Evolutionary conservation across 148 eudicot genomes (phyloP).

Genomic region (Limonium bicolor): DNA sequence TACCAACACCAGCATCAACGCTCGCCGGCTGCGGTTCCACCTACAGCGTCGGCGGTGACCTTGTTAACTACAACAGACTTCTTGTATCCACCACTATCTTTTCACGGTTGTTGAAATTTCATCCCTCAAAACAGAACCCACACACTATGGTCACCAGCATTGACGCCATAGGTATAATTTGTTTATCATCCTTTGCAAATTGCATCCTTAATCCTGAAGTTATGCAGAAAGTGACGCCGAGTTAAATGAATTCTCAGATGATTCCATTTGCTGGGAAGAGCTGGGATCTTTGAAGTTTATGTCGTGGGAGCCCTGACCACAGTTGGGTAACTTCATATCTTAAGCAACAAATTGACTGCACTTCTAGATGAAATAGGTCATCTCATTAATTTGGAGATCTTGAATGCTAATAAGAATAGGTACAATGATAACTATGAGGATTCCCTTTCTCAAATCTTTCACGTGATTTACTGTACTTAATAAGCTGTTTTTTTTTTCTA

Average conservation of each 20-base stretch:
- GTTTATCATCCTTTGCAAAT: too few species aligned
- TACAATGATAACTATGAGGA: too few species aligned
- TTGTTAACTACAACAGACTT: too few species aligned
- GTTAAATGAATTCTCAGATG: slow-evolving; percentile 41
- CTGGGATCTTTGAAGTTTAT: slow-evolving; percentile 40
- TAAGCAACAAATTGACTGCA: slow-evolving; percentile 39
- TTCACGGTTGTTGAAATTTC: too few species aligned
- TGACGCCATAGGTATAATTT: too few species aligned
- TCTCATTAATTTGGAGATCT: slow-evolving; percentile 43
- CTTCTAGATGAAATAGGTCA: slow-evolving; percentile 57
- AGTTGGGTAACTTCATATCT: slow-evolving; percentile 45
- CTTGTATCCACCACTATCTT: too few species aligned
- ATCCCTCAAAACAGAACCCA: too few species aligned
- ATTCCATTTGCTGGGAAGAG: slow-evolving; percentile 66
- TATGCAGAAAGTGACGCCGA: slow-evolving; percentile 64
- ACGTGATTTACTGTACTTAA: not conserved
- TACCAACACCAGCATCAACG: too few species aligned
- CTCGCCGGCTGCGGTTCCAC: too few species aligned
- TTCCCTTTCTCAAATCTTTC: too few species aligned
- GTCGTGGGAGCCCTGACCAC: slow-evolving; percentile 51
- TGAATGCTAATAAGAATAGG: slow-evolving; percentile 71
- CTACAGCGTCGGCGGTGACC: too few species aligned
- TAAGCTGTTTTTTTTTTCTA: not conserved
- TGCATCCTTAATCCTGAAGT: slow-evolving; percentile 5
- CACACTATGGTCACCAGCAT: too few species aligned